These are phyloP conservation scores for Vitis hybrid DNA, from an alignment of 177 flowering plant genomes.

Conservation along the genomic window DNA sequence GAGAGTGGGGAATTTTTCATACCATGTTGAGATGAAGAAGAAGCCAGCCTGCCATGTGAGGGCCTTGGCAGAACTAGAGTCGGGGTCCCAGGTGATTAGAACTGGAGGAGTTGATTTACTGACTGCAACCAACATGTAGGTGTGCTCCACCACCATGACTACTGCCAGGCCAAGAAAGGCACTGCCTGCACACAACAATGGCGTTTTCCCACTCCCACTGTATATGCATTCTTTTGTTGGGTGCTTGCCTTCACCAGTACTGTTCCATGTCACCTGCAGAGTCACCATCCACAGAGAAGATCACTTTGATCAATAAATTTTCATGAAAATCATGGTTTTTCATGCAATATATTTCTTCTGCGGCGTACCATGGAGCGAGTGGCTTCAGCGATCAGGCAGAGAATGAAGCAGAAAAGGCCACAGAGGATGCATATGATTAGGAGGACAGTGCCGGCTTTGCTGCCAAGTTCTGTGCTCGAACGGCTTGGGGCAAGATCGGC, in stretches of 20 bases:
- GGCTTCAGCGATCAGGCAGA: constrained; percentile 82
- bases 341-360: not conserved
- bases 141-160: constrained; percentile 65
- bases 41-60: constrained; percentile 67
- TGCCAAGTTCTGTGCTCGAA: constrained; percentile 46
- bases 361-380: constrained; percentile 63
- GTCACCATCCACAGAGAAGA: not conserved
- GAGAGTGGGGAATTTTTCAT: not conserved
- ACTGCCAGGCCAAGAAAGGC: constrained; percentile 68
- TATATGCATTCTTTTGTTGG: constrained; percentile 52
- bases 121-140: constrained; percentile 57
- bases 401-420: constrained; percentile 74
- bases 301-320: too few relatives aligned
- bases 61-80: constrained; percentile 30
- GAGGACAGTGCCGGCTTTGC: constrained; percentile 65
- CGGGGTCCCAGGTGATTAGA: constrained; percentile 47
- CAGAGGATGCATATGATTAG: constrained; percentile 56
- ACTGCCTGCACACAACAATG: constrained; percentile 50
- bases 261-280: constrained; percentile 60
- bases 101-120: constrained; percentile 46
- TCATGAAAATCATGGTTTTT: not conserved
- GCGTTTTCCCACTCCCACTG: constrained; percentile 65
- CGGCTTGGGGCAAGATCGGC: constrained; percentile 72
- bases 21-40: constrained; percentile 77
- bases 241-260: constrained; percentile 17